phyloP scores from a whole-genome alignment of 2,329 filamentous ascomycete genomes.

The Emmonsiellopsis sp. region DNA sequence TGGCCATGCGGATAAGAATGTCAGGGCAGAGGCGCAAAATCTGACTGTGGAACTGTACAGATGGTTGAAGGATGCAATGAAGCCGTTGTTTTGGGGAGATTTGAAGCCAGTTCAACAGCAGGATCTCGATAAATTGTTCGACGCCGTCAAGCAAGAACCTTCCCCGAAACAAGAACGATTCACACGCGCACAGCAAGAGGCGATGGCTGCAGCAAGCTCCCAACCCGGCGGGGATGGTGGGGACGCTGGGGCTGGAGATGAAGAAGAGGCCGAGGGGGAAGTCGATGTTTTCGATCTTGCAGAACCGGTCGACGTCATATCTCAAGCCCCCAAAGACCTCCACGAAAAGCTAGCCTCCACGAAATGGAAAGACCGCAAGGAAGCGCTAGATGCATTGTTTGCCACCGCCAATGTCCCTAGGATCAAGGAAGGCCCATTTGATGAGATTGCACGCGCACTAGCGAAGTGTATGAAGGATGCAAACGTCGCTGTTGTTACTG shows the following conservation, averaged over 20 bases:
- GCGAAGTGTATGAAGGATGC: conserved; percentile 99
- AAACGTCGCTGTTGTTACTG: conserved; percentile 87
- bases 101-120: conserved; percentile 91
- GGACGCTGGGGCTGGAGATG: conserved; percentile 49
- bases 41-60: conserved; percentile 90
- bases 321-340: conserved; percentile 74
- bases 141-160: conserved; percentile 80
- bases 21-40: conserved; percentile 85
- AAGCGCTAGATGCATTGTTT: conserved; percentile 75
- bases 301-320: conserved; percentile 76
- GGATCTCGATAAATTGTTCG: conserved; percentile 88
- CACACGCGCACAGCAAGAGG: conserved; percentile 79
- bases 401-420: conserved; percentile 70
- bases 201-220: conserved; percentile 59
- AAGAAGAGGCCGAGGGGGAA: conserved; percentile 55
- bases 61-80: conserved; percentile 97
- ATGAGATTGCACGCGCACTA: conserved; percentile 70
- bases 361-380: conserved; percentile 98
- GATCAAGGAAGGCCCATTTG: conserved; percentile 85
- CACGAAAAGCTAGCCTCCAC: conserved; percentile 75
- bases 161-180: conserved; percentile 83
- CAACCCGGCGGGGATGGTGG: conserved; percentile 48
- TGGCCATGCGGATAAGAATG: conserved; percentile 95
- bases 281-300: conserved; percentile 73
- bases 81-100: conserved; percentile 93